Evolutionary conservation across 2,329 filamentous ascomycete species (phyloP), one percentile per base, ranked within the genome.

Genomic region (Elsinoe fawcettii): DNA sequence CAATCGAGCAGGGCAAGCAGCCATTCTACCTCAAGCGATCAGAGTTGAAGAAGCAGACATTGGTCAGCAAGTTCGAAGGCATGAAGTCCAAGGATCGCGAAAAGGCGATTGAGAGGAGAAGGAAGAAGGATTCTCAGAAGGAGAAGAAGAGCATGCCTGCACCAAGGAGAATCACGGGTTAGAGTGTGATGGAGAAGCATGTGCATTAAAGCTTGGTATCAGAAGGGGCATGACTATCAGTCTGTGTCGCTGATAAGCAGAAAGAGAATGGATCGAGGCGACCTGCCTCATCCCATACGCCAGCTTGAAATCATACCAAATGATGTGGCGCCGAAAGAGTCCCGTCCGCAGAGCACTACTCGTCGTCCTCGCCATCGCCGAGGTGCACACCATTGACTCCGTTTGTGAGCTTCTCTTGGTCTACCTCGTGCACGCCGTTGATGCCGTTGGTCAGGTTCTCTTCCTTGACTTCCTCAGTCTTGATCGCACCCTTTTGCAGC

Each of bases 21-120:
- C 92, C 93, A 0, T 99, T 90, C 74, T 97, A 89, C 73, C 76
- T 97, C 66, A 99, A 99, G 82, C 86, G 85, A 75, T 75, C 77
- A 67, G 92, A 96, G 74, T 82, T 93, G 77, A 95, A 93, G 84
- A 90, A 92, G 77, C 77, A 86, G 71, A 77, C 90, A 57, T 75
- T 96, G 61, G 77, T 88, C 67, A 85, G 93, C 65, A 83, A 86
- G 69, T 96, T 88, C 72, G 81, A 85, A 65, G 81, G 82, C 59
- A 87, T 97, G 86, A 93, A 88, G 73, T 86, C 87, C 69, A 86
- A 85, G 70, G 85, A 96, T 73, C 81, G 90, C 59, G 87, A 95
- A 61, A 87, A 85, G 75, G 84, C 86, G 12, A 88, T 97, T 66
- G 90, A 95, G 78, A 80, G 88, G 69, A 84, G 87, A 74, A 77